These are phyloP conservation scores for Colletotrichum spaethianum DNA, from an alignment of 2,329 filamentous ascomycete species.

Conservation along the genomic window DNA sequence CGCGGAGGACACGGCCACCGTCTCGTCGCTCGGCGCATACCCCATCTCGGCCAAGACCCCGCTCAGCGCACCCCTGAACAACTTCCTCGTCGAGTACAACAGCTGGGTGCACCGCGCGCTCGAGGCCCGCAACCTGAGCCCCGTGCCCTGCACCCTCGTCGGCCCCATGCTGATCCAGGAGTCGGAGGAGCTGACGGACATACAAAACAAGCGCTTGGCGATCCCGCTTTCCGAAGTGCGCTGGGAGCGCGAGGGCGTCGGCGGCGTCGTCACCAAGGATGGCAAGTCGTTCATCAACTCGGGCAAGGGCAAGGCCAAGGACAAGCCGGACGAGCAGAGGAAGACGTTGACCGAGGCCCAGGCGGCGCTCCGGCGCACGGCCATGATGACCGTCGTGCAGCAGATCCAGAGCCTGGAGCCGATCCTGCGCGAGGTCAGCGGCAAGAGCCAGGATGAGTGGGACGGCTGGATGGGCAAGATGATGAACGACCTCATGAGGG, in stretches of 20 bases:
- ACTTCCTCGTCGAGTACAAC: constrained; percentile 87
- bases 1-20: constrained; percentile 54
- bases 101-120: constrained; percentile 84
- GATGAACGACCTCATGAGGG: constrained; percentile 86
- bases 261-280: constrained; percentile 72
- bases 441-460: constrained; percentile 93
- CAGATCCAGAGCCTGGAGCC: constrained; percentile 90
- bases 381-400: constrained; percentile 85
- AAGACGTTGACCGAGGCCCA: constrained; percentile 77
- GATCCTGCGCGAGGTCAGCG: constrained; percentile 83
- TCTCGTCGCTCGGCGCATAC: constrained; percentile 83
- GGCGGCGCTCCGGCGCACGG: constrained; percentile 81
- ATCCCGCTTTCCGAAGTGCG: constrained; percentile 87
- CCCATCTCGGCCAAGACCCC: constrained; percentile 86
- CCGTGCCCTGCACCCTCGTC: constrained; percentile 84
- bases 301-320: constrained; percentile 60
- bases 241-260: constrained; percentile 86
- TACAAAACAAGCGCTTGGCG: constrained; percentile 84
- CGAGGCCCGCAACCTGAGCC: constrained; percentile 77
- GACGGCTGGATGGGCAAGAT: constrained; percentile 90
- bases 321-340: constrained; percentile 53
- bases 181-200: constrained; percentile 76
- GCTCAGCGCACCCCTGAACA: constrained; percentile 84
- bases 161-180: constrained; percentile 86
- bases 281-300: constrained; percentile 73